Conservation (phyloP, 2,329 filamentous ascomycete species). For the Fusarium piperis region DNA sequence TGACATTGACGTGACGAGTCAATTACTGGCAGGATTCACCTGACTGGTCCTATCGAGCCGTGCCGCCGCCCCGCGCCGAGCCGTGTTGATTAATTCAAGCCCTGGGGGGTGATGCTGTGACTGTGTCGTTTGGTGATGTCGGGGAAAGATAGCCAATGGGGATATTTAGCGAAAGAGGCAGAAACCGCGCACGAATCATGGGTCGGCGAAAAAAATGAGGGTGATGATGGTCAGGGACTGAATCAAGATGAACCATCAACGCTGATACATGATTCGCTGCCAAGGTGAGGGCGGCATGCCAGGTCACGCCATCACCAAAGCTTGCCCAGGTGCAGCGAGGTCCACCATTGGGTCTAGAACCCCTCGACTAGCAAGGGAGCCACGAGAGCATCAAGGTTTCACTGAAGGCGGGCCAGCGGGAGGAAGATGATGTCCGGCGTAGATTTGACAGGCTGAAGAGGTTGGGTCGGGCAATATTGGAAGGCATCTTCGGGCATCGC, state of each 20-base stretch:
- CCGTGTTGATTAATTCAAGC: constrained; percentile 2
- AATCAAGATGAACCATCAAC: background rate
- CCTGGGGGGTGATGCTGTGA: background rate
- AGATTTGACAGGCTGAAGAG: background rate
- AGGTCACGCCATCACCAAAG: background rate
- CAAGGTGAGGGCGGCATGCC: background rate
- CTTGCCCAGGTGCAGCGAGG: background rate
- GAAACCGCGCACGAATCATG: background rate
- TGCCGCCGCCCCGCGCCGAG: constrained; percentile 23
- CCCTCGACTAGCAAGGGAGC: constrained; percentile 13
- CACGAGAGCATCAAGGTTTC: constrained; percentile 20
- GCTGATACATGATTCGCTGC: background rate
- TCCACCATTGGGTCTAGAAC: constrained; percentile 13
- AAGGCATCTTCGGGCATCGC: background rate
- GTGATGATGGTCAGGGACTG: background rate
- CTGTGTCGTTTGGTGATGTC: background rate
- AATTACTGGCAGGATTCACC: background rate
- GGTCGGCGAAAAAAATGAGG: background rate
- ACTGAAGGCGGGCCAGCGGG: constrained; percentile 1
- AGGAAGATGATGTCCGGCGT: background rate
- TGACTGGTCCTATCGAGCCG: constrained; percentile 19
- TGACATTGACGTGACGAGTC: background rate
- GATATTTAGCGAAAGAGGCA: background rate
- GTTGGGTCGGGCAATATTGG: background rate
- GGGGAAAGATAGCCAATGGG: constrained; percentile 2